These are phyloP conservation scores for Candida tallmaniae DNA, from an alignment of 805 yeast species.

Conservation along the genomic window DNA sequence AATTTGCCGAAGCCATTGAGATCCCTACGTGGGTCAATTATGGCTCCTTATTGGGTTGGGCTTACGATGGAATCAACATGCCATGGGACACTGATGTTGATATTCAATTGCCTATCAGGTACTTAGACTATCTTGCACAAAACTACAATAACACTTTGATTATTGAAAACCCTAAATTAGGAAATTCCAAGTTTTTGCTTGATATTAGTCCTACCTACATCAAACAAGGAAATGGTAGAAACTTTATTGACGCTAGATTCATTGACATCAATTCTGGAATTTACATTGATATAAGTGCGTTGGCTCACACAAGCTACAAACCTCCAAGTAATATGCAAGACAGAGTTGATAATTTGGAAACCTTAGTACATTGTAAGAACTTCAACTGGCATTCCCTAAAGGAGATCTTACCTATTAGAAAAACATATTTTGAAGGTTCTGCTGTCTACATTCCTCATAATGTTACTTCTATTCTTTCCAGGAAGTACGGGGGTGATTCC, in stretches of 20 bases:
- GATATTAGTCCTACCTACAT: conserved; percentile 24
- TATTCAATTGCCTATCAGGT: conserved; percentile 23
- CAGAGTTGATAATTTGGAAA: conserved; percentile 10
- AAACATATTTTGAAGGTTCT: conserved; percentile 33
- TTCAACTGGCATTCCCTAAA: conserved; percentile 36
- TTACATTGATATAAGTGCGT: conserved; percentile 42
- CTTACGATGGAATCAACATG: conserved; percentile 26
- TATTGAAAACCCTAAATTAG: conserved; percentile 27
- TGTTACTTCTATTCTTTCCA: conserved; percentile 22
- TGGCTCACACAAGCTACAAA: conserved; percentile 22
- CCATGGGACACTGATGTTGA: conserved; percentile 32
- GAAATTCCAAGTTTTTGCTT: conserved; percentile 22
- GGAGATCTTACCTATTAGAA: conserved; percentile 33
- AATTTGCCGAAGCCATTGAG: conserved; percentile 27
- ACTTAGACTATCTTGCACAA: conserved; percentile 21
- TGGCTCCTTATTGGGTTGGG: conserved; percentile 28
- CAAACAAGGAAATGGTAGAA: conserved; percentile 40
- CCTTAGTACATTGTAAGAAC: conserved; percentile 33
- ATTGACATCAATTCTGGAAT: conserved; percentile 36
- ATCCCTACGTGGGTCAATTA: conserved; percentile 26
- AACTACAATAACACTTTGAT: conserved; percentile 20
- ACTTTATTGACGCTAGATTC: conserved; percentile 34
- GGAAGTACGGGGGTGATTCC: conserved; percentile 29
- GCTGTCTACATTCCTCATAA: conserved; percentile 33
- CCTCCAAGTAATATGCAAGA: conserved; percentile 14